Base-by-base conservation (phyloP, 345 rosid genomes). In the Rubroshorea leprosula region DNA sequence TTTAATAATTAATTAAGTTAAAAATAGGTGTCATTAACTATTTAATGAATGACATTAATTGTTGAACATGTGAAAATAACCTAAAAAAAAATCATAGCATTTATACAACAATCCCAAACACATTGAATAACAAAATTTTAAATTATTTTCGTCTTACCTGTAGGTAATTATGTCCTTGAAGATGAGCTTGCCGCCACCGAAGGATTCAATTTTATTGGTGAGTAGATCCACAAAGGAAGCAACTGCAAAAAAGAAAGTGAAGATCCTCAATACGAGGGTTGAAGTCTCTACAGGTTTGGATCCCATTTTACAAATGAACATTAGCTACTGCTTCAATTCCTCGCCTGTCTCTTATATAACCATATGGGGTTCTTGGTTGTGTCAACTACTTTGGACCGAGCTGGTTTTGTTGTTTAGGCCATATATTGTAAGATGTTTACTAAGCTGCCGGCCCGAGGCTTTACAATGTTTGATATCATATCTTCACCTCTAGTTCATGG, bases 91-190 rank as follows among this genome's bases (percentile, higher is more conserved):
- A n/a, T n/a, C n/a, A n/a, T n/a, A n/a, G n/a, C n/a, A n/a, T n/a
- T n/a, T n/a, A n/a, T n/a, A n/a, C n/a, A n/a, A n/a, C n/a, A n/a
- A n/a, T n/a, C n/a, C n/a, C n/a, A n/a, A n/a, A n/a, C n/a, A n/a
- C n/a, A n/a, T n/a, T n/a, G n/a, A n/a, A n/a, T n/a, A n/a, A n/a
- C n/a, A n/a, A n/a, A n/a, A n/a, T n/a, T n/a, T n/a, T n/a, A n/a
- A n/a, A n/a, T n/a, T n/a, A n/a, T n/a, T n/a, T 29, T 29, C 9
- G 4, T 4, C 4, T 51, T 14, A 69, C 80, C 75, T 67, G 62
- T 72, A 69, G 0, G 19, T 6, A 35, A 75, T 23, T 57, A 69
- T n/a, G n/a, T n/a, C 72, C 68, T 57, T 72, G 76, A 67, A 78
- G 14, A 72, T 61, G 0, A 10, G 31, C 17, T 72, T 56, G 56